These are phyloP conservation scores for Colletotrichum spaethianum DNA, from an alignment of 2,329 filamentous ascomycete genomes.

Conservation along the genomic window DNA sequence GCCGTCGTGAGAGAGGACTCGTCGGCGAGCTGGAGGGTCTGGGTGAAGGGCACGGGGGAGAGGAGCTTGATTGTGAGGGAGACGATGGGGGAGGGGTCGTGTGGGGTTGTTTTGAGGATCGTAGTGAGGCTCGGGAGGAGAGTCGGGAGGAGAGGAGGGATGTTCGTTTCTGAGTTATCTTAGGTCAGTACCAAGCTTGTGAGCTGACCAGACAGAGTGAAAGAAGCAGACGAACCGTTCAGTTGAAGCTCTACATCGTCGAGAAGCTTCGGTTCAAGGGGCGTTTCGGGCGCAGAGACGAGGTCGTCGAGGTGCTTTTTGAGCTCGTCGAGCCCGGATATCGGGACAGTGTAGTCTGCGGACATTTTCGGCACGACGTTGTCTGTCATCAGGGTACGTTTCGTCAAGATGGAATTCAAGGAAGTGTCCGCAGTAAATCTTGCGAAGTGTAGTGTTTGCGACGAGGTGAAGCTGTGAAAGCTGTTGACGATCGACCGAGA, in stretches of 20 bases:
- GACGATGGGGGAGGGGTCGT: conserved; percentile 66
- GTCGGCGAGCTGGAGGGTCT: conserved; percentile 66
- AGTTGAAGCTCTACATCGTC: conserved; percentile 73
- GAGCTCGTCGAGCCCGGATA: conserved; percentile 68
- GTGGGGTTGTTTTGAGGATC: conserved; percentile 65
- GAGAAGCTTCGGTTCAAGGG: conserved; percentile 65
- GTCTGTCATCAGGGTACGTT: conserved; percentile 45
- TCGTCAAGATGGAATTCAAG: background rate
- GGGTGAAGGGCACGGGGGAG: conserved; percentile 65
- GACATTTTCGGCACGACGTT: conserved; percentile 55
- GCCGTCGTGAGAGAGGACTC: conserved; percentile 66
- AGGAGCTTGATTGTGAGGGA: conserved; percentile 70
- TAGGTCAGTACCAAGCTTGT: no score
- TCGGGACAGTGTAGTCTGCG: conserved; percentile 57
- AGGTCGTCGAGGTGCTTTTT: conserved; percentile 67
- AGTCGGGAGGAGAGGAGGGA: conserved; percentile 50
- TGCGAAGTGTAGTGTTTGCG: background rate
- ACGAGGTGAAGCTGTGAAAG: background rate
- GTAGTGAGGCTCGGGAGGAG: conserved; percentile 54
- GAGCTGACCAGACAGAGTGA: no score
- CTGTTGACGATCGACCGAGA: background rate
- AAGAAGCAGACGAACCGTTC: conserved; percentile 57
- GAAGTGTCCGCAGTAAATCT: background rate
- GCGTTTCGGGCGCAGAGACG: conserved; percentile 57
- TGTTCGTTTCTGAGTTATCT: conserved; percentile 62